Evolutionary conservation across 495 filamentous ascomycete genomes (phyloP).

Genomic region (Hypomontagnella monticulosa): DNA sequence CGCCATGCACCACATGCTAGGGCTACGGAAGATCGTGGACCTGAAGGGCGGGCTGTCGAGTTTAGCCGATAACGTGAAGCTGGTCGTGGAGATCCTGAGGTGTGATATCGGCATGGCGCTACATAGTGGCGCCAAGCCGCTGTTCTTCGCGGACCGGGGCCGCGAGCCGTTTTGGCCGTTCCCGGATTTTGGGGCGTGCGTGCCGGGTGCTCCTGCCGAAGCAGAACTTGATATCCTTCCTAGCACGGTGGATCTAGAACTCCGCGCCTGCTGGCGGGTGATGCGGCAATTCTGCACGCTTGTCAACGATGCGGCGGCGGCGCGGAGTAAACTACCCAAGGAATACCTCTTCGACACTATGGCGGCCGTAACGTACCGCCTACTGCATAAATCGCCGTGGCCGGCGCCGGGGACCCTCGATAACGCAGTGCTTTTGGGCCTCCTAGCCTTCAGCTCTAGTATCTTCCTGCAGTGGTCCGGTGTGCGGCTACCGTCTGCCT

Average conservation of each 20-base stretch:
- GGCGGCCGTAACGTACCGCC: constrained; percentile 55
- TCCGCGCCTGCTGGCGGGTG: constrained; percentile 46
- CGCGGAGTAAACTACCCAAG: constrained; percentile 36
- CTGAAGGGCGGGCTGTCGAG: constrained; percentile 48
- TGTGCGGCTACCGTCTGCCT: constrained; percentile 38
- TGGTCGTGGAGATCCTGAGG: constrained; percentile 44
- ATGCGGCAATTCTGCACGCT: constrained; percentile 49
- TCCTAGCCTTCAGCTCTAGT: constrained; percentile 51
- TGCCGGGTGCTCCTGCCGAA: neutral
- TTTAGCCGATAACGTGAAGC: constrained; percentile 41
- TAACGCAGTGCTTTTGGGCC: constrained; percentile 52
- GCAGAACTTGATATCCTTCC: constrained; percentile 1
- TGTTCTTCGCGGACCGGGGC: constrained; percentile 46
- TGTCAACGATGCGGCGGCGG: constrained; percentile 48
- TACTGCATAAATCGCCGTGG: constrained; percentile 45
- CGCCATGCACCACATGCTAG: constrained; percentile 50
- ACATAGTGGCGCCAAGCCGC: constrained; percentile 36
- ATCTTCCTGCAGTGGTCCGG: constrained; percentile 54
- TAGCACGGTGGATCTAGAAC: constrained; percentile 22
- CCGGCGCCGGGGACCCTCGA: constrained; percentile 39
- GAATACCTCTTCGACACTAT: constrained; percentile 49
- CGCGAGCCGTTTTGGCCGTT: constrained; percentile 43
- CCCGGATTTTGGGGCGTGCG: constrained; percentile 10
- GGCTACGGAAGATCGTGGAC: constrained; percentile 50
- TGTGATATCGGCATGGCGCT: constrained; percentile 49